These are phyloP conservation scores for Fraxinus albicans DNA, from an alignment of 305 asterid genomes.

Conservation along the genomic window DNA sequence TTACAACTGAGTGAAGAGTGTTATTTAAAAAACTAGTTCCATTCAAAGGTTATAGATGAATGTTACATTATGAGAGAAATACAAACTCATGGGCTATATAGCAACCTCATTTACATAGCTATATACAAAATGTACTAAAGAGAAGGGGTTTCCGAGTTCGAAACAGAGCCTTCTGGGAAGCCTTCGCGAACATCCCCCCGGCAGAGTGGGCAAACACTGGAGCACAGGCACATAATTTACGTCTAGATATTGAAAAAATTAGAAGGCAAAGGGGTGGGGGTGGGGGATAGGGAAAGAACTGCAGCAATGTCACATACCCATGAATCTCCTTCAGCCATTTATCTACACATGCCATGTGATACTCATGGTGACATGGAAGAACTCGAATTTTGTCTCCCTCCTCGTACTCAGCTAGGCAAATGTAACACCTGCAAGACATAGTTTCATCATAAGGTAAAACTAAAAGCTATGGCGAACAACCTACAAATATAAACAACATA, in stretches of 20 bases:
- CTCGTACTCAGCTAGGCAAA: constrained; percentile 83
- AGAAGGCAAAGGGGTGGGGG: neutral
- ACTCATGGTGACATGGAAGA: constrained; percentile 89
- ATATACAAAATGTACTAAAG: constrained; percentile 34
- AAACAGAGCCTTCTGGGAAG: neutral
- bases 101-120: constrained; percentile 31
- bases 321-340: constrained; percentile 96
- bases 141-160: constrained; percentile 25
- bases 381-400: constrained; percentile 76
- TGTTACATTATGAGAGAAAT: neutral
- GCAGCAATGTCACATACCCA: constrained; percentile 44
- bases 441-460: neutral
- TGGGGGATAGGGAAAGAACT: neutral
- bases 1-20: neutral
- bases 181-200: constrained; percentile 81
- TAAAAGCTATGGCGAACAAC: neutral
- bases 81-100: neutral
- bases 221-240: constrained; percentile 25
- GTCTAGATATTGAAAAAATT: neutral
- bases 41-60: neutral
- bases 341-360: constrained; percentile 74
- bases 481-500: neutral
- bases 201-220: constrained; percentile 90
- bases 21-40: neutral
- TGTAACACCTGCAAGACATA: constrained; percentile 64